Evolutionary conservation across 805 yeast genomes (phyloP).

Genomic region (Metschnikowia kunwiensis): DNA sequence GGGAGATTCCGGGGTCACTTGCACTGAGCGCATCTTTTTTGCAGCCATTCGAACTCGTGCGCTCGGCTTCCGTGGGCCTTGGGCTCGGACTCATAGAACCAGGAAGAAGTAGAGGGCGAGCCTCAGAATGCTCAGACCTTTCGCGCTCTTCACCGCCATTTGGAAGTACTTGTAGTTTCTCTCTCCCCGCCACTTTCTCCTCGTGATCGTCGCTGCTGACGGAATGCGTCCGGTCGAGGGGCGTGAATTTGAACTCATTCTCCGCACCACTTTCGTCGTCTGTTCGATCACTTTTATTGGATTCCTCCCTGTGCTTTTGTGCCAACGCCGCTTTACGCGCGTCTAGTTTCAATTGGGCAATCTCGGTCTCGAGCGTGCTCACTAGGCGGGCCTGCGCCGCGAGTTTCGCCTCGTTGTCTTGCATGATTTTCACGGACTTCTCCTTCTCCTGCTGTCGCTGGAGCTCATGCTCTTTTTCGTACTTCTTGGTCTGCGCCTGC

Average conservation of each 20-base stretch:
- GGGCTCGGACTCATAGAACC: no score
- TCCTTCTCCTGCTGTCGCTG: constrained; percentile 10
- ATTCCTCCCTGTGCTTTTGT: neutral
- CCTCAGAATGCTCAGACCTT: no score
- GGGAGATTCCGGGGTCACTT: no score
- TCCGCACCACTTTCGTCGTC: neutral
- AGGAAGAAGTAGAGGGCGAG: no score
- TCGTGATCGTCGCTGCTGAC: no score
- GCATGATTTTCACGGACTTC: constrained; percentile 1
- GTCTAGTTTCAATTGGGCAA: constrained; percentile 4
- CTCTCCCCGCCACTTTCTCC: no score
- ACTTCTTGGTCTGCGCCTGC: constrained; percentile 9
- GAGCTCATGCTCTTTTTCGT: constrained; percentile 6
- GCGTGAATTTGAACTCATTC: neutral
- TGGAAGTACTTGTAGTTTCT: no score
- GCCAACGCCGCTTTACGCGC: neutral
- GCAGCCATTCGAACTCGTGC: neutral
- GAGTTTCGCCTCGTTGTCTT: constrained; percentile 11
- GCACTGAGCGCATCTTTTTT: no score
- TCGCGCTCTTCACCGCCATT: no score
- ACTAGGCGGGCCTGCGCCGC: constrained; percentile 12
- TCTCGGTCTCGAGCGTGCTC: constrained; percentile 10
- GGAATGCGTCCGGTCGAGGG: no score
- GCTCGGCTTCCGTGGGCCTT: no score
- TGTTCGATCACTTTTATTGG: neutral